Percentiles rank a stretch among this genome's conserved stretches.
phyloP scores from a whole-genome alignment of 495 filamentous ascomycete species.

The Neurospora sp. region DNA sequence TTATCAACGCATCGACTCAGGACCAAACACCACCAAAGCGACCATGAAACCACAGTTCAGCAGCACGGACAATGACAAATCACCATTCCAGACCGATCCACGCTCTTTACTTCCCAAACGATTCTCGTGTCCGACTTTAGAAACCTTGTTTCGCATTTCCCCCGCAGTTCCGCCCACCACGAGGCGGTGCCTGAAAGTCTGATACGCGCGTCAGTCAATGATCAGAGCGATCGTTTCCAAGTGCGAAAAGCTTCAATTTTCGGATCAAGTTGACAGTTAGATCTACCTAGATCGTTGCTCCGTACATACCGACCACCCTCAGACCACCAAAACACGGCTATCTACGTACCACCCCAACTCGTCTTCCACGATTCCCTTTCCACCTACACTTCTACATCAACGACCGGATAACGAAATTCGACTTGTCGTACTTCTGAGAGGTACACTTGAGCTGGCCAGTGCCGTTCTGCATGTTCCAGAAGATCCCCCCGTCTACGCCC shows the following conservation, averaged over 20 bases:
- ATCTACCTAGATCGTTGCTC: not conserved
- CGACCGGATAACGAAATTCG: slow-evolving; percentile 12
- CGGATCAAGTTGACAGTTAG: not conserved
- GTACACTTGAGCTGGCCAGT: slow-evolving; percentile 13
- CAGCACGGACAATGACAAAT: not conserved
- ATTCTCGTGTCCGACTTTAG: not conserved
- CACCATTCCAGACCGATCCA: not conserved
- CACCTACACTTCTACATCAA: not conserved
- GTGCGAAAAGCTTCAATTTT: not conserved
- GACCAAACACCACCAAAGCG: not conserved
- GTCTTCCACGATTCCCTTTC: not conserved
- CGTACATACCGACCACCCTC: not conserved
- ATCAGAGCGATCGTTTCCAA: not conserved
- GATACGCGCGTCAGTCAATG: not conserved
- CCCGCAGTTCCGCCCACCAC: not conserved
- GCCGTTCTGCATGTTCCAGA: slow-evolving; percentile 15
- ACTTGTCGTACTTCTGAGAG: slow-evolving; percentile 14
- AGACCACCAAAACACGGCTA: not conserved
- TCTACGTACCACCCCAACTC: not conserved
- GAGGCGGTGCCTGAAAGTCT: not conserved
- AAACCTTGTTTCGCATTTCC: not conserved
- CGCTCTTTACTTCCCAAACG: not conserved
- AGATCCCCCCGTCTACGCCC: slow-evolving; percentile 16
- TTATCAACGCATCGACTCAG: not conserved
- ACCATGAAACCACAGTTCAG: not conserved